Evolutionary conservation across 768 basidiomycete genomes (phyloP).

Genomic region (Psilocybe azurescens): DNA sequence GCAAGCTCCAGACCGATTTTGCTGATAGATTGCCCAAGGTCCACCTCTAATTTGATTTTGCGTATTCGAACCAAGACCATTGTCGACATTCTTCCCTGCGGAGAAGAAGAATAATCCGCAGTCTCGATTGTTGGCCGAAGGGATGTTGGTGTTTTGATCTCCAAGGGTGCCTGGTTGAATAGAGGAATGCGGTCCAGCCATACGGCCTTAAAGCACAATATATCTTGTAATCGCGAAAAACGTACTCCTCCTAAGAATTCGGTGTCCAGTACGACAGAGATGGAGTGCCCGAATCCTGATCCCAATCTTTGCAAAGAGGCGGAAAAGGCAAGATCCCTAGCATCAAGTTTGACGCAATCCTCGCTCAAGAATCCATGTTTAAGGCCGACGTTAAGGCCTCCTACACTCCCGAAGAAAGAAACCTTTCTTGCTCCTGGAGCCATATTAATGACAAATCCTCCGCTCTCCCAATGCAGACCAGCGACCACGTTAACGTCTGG

Average conservation of each 20-base stretch:
- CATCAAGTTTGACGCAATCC: constrained; percentile 80
- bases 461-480: constrained; percentile 91
- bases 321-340: constrained; percentile 82
- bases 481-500: constrained; percentile 94
- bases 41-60: constrained; percentile 73
- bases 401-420: constrained; percentile 79
- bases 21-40: constrained; percentile 88
- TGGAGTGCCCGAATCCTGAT: constrained; percentile 46
- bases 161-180: constrained; percentile 45
- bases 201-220: constrained; percentile 93
- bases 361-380: constrained; percentile 88
- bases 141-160: constrained; percentile 25
- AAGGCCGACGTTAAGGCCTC: constrained; percentile 80
- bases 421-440: constrained; percentile 75
- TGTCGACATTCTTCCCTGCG: constrained; percentile 58
- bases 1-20: constrained; percentile 67
- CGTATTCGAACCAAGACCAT: constrained; percentile 74
- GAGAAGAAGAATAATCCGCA: constrained; percentile 9
- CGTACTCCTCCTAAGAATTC: constrained; percentile 80
- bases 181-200: constrained; percentile 90
- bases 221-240: constrained; percentile 88
- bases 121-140: constrained; percentile 22
- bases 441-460: constrained; percentile 84
- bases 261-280: constrained; percentile 85
- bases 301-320: constrained; percentile 66